Evolutionary conservation across 1,139 yeast genomes (phyloP), one percentile per base, ranked within the genome.

Genomic region (Nakaseomyces glabratus): DNA sequence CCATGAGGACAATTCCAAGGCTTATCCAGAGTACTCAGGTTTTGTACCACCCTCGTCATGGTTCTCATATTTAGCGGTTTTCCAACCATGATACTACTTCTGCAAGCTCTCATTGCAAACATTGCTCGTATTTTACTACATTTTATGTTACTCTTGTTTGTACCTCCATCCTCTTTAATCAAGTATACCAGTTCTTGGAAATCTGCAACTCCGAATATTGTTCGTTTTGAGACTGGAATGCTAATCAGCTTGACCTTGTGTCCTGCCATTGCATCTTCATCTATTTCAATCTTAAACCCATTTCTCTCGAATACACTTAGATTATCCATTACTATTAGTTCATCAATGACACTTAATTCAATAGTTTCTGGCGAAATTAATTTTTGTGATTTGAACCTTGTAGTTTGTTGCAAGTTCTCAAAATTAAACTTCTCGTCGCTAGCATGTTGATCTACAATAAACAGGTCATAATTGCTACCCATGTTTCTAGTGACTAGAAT

Each of bases 1-100:
- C 99, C 98, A 59, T 90, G 99, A 0, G 99, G 99, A 57, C 99
- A 90, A 52, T 88, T 90, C 98, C 98, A 93, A 0, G 99, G 99
- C 51, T 84, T 84, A 43, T 86, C 90, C 24, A 93, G 62, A 0
- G 58, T 61, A 14, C 93, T 74, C 38, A 93, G 62, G 48, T 86
- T 71, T 20, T 61, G 55, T 2, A 90, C 88, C 1, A 90, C 75
- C 30, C 55, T 61, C 2, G 58, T 54, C 99, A 93, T 93, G 6
- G 73, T 69, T 7, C 57, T 60, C 16, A 40, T 48, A 4, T 65
- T 68, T 33, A 90, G 61, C 1, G 80, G 70, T 44, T 73, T 79
- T 0, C 99, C 99, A 34, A 90, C 76, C 99, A 90, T 93, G 18
- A 88, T 84, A 45, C 95, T 84, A 38, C 77, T 76, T 34, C 98